Evolutionary conservation across 2,329 filamentous ascomycete genomes (phyloP).

Genomic region (Fusarium haematococcum): DNA sequence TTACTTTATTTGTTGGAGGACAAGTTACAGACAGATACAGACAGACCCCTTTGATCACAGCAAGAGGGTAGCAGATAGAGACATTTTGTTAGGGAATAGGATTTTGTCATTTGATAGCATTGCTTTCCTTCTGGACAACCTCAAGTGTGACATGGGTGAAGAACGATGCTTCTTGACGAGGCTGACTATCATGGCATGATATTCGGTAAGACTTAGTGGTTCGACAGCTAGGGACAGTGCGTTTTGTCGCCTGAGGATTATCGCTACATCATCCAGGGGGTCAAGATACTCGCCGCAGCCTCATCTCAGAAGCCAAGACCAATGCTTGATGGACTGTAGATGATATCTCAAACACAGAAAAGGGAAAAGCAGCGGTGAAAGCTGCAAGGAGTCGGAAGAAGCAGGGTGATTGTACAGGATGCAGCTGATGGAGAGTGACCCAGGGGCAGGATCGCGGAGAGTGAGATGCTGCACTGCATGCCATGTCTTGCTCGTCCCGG

Average conservation of each 20-base stretch:
- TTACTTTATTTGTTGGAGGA: conserved; percentile 34
- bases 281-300: neutral
- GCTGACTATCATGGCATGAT: conserved; percentile 1
- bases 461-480: neutral
- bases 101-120: conserved; percentile 22
- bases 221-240: neutral
- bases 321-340: neutral
- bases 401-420: conserved; percentile 25
- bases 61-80: conserved; percentile 45
- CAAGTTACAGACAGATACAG: conserved; percentile 31
- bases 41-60: conserved; percentile 39
- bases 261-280: neutral
- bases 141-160: neutral
- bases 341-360: neutral
- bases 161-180: neutral
- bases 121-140: neutral
- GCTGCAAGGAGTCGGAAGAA: conserved; percentile 37
- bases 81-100: conserved; percentile 32
- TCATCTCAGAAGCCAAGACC: neutral
- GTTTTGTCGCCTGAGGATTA: neutral
- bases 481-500: neutral
- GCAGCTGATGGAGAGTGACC: neutral
- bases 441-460: conserved; percentile 19
- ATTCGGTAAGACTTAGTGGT: neutral
- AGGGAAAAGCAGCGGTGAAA: conserved; percentile 37